Evolutionary conservation across 164 flowering plant genomes (phyloP), one percentile per base, ranked within the genome.

Genomic region (Brasenia schreberi): DNA sequence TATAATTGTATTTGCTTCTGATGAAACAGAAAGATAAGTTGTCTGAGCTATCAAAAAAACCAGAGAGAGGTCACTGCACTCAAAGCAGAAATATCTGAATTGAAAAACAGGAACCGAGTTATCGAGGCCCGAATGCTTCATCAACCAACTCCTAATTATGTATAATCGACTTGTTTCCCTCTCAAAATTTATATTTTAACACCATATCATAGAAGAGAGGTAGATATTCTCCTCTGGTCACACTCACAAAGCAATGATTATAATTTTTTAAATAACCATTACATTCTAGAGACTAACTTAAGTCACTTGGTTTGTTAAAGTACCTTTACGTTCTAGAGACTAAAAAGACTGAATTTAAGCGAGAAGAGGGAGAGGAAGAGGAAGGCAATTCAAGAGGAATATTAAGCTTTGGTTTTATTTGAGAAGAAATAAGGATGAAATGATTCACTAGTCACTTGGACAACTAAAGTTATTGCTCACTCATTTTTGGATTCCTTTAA

Each of bases 161-260:
- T n/a, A n/a, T n/a, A n/a, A n/a, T n/a, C 39, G 39, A 33, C 39
- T 33, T 33, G 39, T 1, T 33, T 33, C 4, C 4, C 39, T 33
- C 39, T 33, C 39, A 23, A 23, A 23, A 23, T 23, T 23, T 23
- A 23, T 23, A 23, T 23, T 23, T 23, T 23, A 23, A 2, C 0
- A 0, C 27, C 27, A 23, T 23, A n/a, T 75, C 62, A 53, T 74
- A 71, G 27, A 23, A 2, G 27, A 23, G 27, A 23, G 27, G 27
- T 23, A 23, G 27, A 23, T 23, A 71, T 49, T 71, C 44, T 80
- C 87, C 67, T 74, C 64, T 43, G 84, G 84, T 69, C 89, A 86
- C 56, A 81, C 83, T 63, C 69, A 85, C 61, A 69, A 90, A 64
- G 78, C 79, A 74, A 87, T 62, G 69, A 88, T 96, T 89, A 68